phyloP scores from a whole-genome alignment of 495 filamentous ascomycete genomes.

The Tuber calosporum region DNA sequence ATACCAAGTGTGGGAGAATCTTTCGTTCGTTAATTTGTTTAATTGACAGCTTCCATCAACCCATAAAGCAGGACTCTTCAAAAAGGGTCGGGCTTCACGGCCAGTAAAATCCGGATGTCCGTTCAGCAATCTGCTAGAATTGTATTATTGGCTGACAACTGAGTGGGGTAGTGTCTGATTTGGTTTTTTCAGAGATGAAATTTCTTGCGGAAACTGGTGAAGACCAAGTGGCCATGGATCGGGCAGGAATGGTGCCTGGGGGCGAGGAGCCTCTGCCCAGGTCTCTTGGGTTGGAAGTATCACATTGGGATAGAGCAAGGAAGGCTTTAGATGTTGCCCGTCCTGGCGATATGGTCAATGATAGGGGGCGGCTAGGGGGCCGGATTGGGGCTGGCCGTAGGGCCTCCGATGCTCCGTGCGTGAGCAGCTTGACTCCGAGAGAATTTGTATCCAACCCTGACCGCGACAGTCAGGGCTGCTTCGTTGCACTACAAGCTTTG shows the following conservation, averaged over 20 bases:
- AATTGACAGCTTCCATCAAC: background rate
- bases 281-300: background rate
- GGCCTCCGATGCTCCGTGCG: background rate
- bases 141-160: background rate
- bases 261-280: background rate
- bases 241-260: background rate
- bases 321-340: background rate
- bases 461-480: background rate
- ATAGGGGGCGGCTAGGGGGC: background rate
- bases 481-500: background rate
- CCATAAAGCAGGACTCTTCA: background rate
- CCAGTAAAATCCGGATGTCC: background rate
- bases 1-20: background rate
- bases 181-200: constrained; percentile 1
- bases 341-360: background rate
- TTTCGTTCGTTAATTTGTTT: background rate
- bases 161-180: background rate
- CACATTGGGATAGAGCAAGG: background rate
- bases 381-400: background rate
- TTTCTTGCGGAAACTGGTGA: background rate
- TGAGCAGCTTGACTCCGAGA: background rate
- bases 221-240: background rate
- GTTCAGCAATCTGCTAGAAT: background rate
- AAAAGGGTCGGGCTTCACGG: background rate
- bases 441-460: background rate